Conservation (phyloP, 257 asterid species). For the Anisodus acutangulus region DNA sequence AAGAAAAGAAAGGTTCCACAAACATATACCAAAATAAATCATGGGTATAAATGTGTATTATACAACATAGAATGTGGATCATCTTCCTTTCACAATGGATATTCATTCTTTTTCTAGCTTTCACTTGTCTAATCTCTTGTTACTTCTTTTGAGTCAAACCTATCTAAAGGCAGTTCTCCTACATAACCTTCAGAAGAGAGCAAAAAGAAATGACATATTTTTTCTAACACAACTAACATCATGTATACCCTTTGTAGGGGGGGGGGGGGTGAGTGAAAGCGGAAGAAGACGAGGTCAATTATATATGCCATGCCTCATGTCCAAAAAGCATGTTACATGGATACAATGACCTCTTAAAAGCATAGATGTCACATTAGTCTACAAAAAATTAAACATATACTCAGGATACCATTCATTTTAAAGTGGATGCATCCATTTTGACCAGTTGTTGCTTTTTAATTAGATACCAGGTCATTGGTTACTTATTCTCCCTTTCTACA, state of each 20-base stretch:
- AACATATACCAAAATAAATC: slow-evolving; percentile 1
- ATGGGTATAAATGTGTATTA: background rate
- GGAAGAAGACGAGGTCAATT: background rate
- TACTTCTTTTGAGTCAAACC: background rate
- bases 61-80: background rate
- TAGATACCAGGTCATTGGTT: background rate
- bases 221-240: background rate
- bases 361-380: background rate
- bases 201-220: background rate
- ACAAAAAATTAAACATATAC: background rate
- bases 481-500: background rate
- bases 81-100: background rate
- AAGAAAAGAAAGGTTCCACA: background rate
- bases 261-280: background rate
- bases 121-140: background rate
- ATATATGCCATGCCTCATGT: slow-evolving; percentile 10
- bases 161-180: background rate
- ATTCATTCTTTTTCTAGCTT: background rate
- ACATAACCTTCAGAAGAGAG: background rate
- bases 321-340: background rate
- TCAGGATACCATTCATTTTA: background rate
- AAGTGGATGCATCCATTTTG: slow-evolving; percentile 1
- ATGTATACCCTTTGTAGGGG: background rate
- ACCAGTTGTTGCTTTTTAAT: background rate
- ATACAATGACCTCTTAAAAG: background rate